Evolutionary conservation across 345 rosid species (phyloP), one percentile per base, ranked within the genome.

Genomic region (Anacardium occidentale): DNA sequence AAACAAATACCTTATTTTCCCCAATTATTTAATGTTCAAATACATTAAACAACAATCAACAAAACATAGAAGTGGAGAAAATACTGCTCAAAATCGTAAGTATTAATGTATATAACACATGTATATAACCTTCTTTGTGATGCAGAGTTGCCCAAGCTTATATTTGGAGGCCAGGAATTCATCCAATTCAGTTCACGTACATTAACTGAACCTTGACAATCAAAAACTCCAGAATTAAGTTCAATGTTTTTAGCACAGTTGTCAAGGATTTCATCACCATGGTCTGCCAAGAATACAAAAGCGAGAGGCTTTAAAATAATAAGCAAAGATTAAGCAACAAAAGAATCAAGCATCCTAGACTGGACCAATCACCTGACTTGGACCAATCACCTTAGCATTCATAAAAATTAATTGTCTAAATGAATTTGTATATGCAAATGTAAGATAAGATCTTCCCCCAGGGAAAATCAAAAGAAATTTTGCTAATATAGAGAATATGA

Each of bases 131-230:
- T 82, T 21, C 45, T 69, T 40, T 75, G 76, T 68, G 72, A 59
- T 10, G 60, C 44, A 73, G 75, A 75, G 66, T 73, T 75, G 57
- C 50, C 75, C 9, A n/a, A 37, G 68, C 47, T 64, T 48, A 60
- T 66, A 59, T 69, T 9, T 42, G 83, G 82, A 79, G 97, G 98
- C 97, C 97, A 92, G 40, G 83, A 52, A 58, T 77, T 77, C 67
- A 69, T 42, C 98, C 95, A 94, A 81, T 94, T 78, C 68, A 94
- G 98, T 78, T 90, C 89, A 61, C 95, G 84, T 18, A 92, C 89
- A 81, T 77, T 66, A 70, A 92, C 75, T 11, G 68, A 64, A 71
- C 87, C 87, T 58, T 58, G 73, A 73, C 60, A 79, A 66, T 81
- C 75, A 51, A 88, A 75, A 22, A 83, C 75, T 64, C 81, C 71